Evolutionary conservation across 2,329 filamentous ascomycete genomes (phyloP).

Genomic region (Sphaerulina populicola): DNA sequence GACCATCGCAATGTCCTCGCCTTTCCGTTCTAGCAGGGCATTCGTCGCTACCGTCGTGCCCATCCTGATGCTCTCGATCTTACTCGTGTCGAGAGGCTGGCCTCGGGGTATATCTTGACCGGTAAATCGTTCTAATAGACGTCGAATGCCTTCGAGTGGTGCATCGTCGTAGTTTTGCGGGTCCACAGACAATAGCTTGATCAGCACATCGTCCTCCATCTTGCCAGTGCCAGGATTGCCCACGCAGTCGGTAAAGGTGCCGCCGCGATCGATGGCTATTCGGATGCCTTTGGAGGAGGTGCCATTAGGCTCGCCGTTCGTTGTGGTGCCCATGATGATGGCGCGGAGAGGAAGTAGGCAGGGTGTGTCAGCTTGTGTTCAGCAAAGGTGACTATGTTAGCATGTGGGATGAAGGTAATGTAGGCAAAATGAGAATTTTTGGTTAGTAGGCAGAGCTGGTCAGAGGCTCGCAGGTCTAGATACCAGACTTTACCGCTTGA

Average conservation of each 20-base stretch:
- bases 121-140: conserved; percentile 71
- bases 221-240: conserved; percentile 64
- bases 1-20: conserved; percentile 77
- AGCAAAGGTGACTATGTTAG: not conserved
- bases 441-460: too few species aligned
- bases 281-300: conserved; percentile 50
- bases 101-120: conserved; percentile 69
- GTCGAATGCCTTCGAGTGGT: conserved; percentile 80
- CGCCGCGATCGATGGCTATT: conserved; percentile 71
- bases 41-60: conserved; percentile 93
- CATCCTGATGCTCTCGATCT: conserved; percentile 90
- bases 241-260: conserved; percentile 88
- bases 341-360: not conserved
- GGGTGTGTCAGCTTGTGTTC: not conserved
- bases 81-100: conserved; percentile 66
- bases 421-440: too few species aligned
- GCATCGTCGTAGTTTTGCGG: conserved; percentile 86
- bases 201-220: conserved; percentile 66
- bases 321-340: conserved; percentile 9
- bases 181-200: conserved; percentile 84
- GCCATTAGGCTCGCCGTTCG: conserved; percentile 9
- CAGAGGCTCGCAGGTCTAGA: not conserved
- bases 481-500: not conserved
- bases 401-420: not conserved
- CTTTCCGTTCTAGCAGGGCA: conserved; percentile 80